Evolutionary conservation across 2,329 filamentous ascomycete species (phyloP).

Genomic region (Celoporthe dispersa): DNA sequence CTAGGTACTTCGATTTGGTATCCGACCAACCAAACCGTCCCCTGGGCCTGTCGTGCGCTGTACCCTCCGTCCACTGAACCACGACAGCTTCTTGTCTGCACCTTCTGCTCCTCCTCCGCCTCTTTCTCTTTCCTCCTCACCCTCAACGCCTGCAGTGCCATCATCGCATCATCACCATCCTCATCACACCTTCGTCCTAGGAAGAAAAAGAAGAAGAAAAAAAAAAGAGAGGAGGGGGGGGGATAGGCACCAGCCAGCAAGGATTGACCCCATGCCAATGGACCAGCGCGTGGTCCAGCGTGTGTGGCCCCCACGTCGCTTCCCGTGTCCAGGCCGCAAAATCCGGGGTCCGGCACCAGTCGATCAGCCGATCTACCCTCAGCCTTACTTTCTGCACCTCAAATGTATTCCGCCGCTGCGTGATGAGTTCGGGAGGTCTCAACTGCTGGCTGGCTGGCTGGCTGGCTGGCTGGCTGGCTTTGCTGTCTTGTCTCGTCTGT

Average conservation of each 20-base stretch:
- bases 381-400: conserved; percentile 7
- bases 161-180: background rate
- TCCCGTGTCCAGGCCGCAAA: background rate
- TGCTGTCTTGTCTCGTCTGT: background rate
- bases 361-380: conserved; percentile 2
- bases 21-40: too few species aligned
- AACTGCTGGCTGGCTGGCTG: background rate
- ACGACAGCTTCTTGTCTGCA: background rate
- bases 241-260: background rate
- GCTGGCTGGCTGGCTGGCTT: background rate
- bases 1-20: background rate
- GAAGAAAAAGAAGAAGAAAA: background rate
- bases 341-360: conserved; percentile 5
- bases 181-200: too few species aligned
- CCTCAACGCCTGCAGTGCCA: background rate
- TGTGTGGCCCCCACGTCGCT: background rate
- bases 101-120: background rate
- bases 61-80: background rate
- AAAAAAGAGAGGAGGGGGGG: background rate
- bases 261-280: background rate
- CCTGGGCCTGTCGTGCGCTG: background rate
- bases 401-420: background rate
- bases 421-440: background rate
- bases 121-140: background rate
- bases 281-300: background rate